These are phyloP conservation scores for Neurospora sp. DNA, from an alignment of 2,329 filamentous ascomycete species.

Conservation along the genomic window DNA sequence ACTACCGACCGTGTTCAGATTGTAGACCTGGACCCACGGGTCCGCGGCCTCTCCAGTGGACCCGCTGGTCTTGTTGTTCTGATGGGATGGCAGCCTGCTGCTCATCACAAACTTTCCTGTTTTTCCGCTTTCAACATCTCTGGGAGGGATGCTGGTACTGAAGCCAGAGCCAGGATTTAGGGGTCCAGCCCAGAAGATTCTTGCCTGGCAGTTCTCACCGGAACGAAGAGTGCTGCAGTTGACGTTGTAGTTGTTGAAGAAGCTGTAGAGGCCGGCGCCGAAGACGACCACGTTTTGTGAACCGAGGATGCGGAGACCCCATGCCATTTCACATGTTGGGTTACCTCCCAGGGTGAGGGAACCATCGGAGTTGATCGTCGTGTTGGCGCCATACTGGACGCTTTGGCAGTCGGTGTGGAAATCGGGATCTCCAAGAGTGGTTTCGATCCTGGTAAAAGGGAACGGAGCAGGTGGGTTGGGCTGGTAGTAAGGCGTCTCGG, in stretches of 20 bases:
- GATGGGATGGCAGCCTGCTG: background rate
- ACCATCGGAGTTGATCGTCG: background rate
- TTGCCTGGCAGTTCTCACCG: constrained; percentile 34
- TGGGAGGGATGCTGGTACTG: background rate
- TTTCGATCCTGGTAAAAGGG: constrained; percentile 39
- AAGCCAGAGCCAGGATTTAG: background rate
- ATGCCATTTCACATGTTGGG: constrained; percentile 45
- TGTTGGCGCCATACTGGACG: constrained; percentile 8
- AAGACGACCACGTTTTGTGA: constrained; percentile 46
- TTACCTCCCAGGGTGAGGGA: constrained; percentile 10
- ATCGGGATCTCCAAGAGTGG: constrained; percentile 35
- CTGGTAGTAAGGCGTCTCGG: constrained; percentile 65
- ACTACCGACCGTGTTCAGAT: constrained; percentile 32
- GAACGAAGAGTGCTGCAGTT: constrained; percentile 31
- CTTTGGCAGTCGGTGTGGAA: constrained; percentile 35
- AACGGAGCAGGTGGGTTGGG: constrained; percentile 48
- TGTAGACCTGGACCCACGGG: constrained; percentile 25
- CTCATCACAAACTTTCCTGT: constrained; percentile 13
- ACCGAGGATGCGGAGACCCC: constrained; percentile 53
- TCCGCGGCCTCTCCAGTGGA: background rate
- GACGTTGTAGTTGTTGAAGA: constrained; percentile 55
- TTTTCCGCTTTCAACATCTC: background rate
- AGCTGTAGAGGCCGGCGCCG: constrained; percentile 56
- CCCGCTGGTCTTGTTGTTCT: constrained; percentile 3
- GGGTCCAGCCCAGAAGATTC: constrained; percentile 24